Evolutionary conservation across 1,139 yeast genomes (phyloP).

Genomic region (Arxiozyma slooffiae): DNA sequence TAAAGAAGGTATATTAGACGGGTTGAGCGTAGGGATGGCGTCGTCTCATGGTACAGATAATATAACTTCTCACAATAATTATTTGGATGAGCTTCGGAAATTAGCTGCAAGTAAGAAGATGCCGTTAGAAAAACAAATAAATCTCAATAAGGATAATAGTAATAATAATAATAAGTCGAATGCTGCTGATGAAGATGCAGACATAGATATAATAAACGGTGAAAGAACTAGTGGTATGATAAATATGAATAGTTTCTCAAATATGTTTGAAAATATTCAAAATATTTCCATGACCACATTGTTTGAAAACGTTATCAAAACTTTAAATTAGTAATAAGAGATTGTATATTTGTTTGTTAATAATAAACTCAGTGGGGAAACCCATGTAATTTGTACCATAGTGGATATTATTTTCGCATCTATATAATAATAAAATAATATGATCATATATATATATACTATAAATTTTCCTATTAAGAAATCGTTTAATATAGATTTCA

Average conservation of each 20-base stretch:
- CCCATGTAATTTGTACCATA: background rate
- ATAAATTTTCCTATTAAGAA: too few relatives aligned
- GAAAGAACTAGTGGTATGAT: conserved; percentile 30
- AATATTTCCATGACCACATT: conserved; percentile 60
- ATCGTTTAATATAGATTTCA: background rate
- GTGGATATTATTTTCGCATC: background rate
- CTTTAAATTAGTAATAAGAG: conserved; percentile 30
- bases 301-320: conserved; percentile 68
- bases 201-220: conserved; percentile 32
- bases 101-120: conserved; percentile 5
- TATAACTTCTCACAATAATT: conserved; percentile 2
- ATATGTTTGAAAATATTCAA: conserved; percentile 63
- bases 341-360: background rate
- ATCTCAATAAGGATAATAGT: background rate
- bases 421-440: too few relatives aligned
- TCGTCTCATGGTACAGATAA: conserved; percentile 6
- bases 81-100: conserved; percentile 10
- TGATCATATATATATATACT: background rate
- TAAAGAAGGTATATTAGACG: conserved; percentile 30
- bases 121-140: conserved; percentile 3
- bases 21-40: conserved; percentile 14
- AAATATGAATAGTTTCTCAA: conserved; percentile 57
- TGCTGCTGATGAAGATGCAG: conserved; percentile 14
- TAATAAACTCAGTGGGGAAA: background rate
- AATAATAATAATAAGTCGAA: conserved; percentile 5